Conservation (phyloP, 768 basidiomycete genomes). For the Russula abietina region DNA sequence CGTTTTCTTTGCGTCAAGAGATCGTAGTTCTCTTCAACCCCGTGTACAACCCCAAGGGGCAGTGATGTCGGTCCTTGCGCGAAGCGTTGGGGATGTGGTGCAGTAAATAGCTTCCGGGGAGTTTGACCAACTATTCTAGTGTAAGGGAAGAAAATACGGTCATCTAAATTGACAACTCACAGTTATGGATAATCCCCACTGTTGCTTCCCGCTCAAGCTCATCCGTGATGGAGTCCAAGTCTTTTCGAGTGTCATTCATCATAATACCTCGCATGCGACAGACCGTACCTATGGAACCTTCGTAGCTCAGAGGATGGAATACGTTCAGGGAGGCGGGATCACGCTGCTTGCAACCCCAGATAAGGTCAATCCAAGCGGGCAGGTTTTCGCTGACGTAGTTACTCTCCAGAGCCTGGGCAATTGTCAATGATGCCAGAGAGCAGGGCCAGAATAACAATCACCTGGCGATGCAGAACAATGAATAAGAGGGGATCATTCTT, state of each 20-base stretch:
- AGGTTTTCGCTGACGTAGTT: constrained; percentile 78
- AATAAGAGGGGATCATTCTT: constrained; percentile 78
- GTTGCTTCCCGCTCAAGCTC: constrained; percentile 87
- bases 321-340: constrained; percentile 73
- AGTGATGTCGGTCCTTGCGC: constrained; percentile 67
- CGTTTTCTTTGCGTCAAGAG: constrained; percentile 52
- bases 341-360: constrained; percentile 85
- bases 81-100: constrained; percentile 69
- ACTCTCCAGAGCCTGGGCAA: constrained; percentile 73
- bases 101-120: constrained; percentile 74
- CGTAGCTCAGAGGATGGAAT: constrained; percentile 91
- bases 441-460: background rate
- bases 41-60: constrained; percentile 63
- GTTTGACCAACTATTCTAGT: constrained; percentile 74
- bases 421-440: background rate
- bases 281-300: constrained; percentile 70
- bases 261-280: background rate
- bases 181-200: constrained; percentile 93
- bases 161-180: constrained; percentile 38
- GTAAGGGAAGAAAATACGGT: background rate
- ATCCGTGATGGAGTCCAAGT: constrained; percentile 81
- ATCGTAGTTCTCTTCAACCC: constrained; percentile 79
- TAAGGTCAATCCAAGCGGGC: constrained; percentile 88
- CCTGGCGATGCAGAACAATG: constrained; percentile 63
- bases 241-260: constrained; percentile 34